These are phyloP conservation scores for Cercospora nicotianae DNA, from an alignment of 2,329 filamentous ascomycete genomes.

Conservation along the genomic window DNA sequence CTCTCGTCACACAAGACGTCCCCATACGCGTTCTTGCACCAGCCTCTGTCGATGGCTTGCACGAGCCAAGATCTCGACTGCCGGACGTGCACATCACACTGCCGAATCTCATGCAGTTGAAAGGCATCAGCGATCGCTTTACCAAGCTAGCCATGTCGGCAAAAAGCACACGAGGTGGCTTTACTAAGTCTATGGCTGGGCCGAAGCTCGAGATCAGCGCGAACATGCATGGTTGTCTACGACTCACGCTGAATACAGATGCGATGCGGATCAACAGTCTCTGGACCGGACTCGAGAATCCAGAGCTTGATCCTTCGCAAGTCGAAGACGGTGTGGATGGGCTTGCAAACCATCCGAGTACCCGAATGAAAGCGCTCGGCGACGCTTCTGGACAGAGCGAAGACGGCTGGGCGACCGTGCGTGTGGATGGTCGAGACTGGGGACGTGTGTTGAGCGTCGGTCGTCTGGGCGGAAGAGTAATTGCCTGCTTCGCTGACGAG, in stretches of 20 bases:
- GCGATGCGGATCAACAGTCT: slow-evolving; percentile 79
- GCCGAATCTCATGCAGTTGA: slow-evolving; percentile 82
- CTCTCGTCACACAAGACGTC: slow-evolving; percentile 90
- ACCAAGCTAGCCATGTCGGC: slow-evolving; percentile 69
- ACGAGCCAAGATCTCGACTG: slow-evolving; percentile 86
- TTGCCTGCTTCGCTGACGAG: slow-evolving; percentile 84
- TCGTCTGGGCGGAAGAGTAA: slow-evolving; percentile 81
- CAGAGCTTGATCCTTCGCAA: slow-evolving; percentile 77
- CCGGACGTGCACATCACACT: slow-evolving; percentile 93
- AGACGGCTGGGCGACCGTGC: slow-evolving; percentile 82
- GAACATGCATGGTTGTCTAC: slow-evolving; percentile 89
- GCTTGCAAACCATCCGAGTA: slow-evolving; percentile 78
- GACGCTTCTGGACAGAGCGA: slow-evolving; percentile 65
- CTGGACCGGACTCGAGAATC: slow-evolving; percentile 85
- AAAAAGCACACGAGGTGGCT: slow-evolving; percentile 42
- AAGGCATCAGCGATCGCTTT: slow-evolving; percentile 92
- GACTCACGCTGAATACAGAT: slow-evolving; percentile 78
- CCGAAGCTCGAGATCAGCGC: slow-evolving; percentile 82
- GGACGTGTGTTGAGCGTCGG: slow-evolving; percentile 91
- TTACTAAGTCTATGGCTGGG: slow-evolving; percentile 33
- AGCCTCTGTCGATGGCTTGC: slow-evolving; percentile 82
- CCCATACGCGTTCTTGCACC: slow-evolving; percentile 88
- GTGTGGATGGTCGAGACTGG: slow-evolving; percentile 94
- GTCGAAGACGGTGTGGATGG: slow-evolving; percentile 64
- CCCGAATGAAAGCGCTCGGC: slow-evolving; percentile 65